Conservation (phyloP, 345 rosid species). For the Populus alba region DNA sequence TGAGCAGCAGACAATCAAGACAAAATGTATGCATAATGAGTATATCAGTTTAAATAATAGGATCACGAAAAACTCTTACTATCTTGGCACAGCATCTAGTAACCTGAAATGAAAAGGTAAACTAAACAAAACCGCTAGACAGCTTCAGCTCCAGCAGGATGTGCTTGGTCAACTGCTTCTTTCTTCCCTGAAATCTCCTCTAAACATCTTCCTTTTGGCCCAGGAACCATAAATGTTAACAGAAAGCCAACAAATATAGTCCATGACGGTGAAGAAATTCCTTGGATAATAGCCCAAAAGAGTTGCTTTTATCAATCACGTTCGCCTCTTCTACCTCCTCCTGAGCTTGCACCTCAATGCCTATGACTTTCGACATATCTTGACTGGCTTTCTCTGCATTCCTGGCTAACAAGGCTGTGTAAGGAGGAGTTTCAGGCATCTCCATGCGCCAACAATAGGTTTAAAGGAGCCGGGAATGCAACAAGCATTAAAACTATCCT, state of each 20-base stretch:
- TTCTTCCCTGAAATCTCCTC: slow-evolving; percentile 13
- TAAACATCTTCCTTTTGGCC: slow-evolving; percentile 3
- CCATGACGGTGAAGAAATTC: slow-evolving; percentile 11
- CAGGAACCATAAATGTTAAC: slow-evolving; percentile 29
- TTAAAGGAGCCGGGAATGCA: slow-evolving; percentile 36
- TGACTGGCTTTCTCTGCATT: slow-evolving; percentile 33
- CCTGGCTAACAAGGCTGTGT: slow-evolving; percentile 38
- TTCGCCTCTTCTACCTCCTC: background rate
- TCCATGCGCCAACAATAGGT: slow-evolving; percentile 35
- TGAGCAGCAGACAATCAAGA: no score
- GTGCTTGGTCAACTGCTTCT: background rate
- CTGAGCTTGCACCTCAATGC: slow-evolving; percentile 28
- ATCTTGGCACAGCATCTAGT: no score
- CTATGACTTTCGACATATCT: slow-evolving; percentile 28
- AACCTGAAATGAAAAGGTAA: background rate
- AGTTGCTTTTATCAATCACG: background rate
- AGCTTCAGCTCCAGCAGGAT: background rate
- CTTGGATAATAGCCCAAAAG: slow-evolving; percentile 2
- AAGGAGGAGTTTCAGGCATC: slow-evolving; percentile 44
- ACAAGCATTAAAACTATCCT: slow-evolving; percentile 40
- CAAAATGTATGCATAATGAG: no score
- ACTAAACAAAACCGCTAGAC: background rate
- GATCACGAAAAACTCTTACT: no score
- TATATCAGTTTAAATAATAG: no score
- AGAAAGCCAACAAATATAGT: slow-evolving; percentile 12